phyloP scores from a whole-genome alignment of 192 early-diverging fungal genomes.

The Spizellomyces sp. region DNA sequence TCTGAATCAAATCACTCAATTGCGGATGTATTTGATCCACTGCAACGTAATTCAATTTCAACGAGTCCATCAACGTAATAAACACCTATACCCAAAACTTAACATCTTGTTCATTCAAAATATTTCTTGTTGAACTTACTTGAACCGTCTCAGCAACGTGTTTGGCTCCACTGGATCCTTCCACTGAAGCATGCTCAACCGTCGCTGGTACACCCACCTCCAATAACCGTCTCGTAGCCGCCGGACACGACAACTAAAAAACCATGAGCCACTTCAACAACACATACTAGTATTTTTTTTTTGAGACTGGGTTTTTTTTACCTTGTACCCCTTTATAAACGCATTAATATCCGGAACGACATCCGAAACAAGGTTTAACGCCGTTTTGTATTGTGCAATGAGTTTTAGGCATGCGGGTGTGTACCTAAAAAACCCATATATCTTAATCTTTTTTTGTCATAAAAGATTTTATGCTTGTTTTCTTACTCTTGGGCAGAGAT shows the following conservation, averaged over 20 bases:
- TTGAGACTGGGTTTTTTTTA: too few species aligned
- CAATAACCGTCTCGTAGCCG: conserved; percentile 77
- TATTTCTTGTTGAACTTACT: neutral
- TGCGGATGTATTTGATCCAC: conserved; percentile 92
- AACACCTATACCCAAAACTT: conserved; percentile 65
- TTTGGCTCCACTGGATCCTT: conserved; percentile 55
- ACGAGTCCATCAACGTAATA: conserved; percentile 89
- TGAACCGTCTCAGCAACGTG: conserved; percentile 74
- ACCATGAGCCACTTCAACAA: too few species aligned
- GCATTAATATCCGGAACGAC: conserved; percentile 66
- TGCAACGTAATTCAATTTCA: conserved; percentile 80
- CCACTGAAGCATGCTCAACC: conserved; percentile 79
- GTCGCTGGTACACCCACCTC: conserved; percentile 97
- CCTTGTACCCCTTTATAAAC: conserved; percentile 82
- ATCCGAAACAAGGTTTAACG: conserved; percentile 64
- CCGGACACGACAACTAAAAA: conserved; percentile 75
- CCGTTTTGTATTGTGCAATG: conserved; percentile 90
- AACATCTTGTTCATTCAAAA: too few species aligned
- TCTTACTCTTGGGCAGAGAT: conserved; percentile 77
- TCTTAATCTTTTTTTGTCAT: neutral
- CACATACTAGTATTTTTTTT: too few species aligned
- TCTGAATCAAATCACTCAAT: conserved; percentile 83
- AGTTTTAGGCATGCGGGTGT: conserved; percentile 87
- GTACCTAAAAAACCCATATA: conserved; percentile 63
- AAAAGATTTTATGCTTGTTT: conserved; percentile 6